Evolutionary conservation across 306 rosid species (phyloP).

Genomic region (Erythrophleum fordii): DNA sequence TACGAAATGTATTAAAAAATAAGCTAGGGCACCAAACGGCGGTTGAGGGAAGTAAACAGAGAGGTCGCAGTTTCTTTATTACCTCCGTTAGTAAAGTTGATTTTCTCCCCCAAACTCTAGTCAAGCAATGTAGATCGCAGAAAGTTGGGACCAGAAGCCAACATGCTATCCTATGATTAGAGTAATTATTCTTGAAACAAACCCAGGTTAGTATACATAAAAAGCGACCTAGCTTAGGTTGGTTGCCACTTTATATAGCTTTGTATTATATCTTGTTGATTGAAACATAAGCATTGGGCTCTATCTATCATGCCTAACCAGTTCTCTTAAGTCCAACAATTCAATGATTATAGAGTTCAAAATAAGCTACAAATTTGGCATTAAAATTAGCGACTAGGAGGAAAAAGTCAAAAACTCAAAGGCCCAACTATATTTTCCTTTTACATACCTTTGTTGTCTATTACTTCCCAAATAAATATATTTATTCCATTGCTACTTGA

Average conservation of each 20-base stretch:
- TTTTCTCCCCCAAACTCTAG: not conserved
- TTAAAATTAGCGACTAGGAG: not conserved
- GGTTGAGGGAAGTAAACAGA: no score
- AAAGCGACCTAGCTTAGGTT: not conserved
- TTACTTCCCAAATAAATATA: no score
- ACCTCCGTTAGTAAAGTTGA: not conserved
- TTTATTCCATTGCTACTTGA: no score
- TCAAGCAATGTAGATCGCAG: not conserved
- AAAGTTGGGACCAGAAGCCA: conserved; percentile 4
- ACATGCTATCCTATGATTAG: not conserved
- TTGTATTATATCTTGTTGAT: conserved; percentile 17
- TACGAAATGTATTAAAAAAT: no score
- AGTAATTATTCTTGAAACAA: conserved; percentile 14
- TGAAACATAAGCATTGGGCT: conserved; percentile 20
- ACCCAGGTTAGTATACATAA: not conserved
- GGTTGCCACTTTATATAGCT: not conserved
- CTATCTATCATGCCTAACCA: not conserved
- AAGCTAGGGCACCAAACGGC: no score
- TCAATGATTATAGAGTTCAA: conserved; percentile 33
- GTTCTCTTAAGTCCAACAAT: conserved; percentile 1
- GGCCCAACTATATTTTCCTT: not conserved
- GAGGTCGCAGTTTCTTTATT: no score
- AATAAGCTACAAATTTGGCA: not conserved
- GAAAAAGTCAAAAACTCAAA: not conserved
- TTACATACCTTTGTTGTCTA: no score